Evolutionary conservation across 2,329 filamentous ascomycete genomes (phyloP), one percentile per base, ranked within the genome.

Genomic region (Colletotrichum sp.): DNA sequence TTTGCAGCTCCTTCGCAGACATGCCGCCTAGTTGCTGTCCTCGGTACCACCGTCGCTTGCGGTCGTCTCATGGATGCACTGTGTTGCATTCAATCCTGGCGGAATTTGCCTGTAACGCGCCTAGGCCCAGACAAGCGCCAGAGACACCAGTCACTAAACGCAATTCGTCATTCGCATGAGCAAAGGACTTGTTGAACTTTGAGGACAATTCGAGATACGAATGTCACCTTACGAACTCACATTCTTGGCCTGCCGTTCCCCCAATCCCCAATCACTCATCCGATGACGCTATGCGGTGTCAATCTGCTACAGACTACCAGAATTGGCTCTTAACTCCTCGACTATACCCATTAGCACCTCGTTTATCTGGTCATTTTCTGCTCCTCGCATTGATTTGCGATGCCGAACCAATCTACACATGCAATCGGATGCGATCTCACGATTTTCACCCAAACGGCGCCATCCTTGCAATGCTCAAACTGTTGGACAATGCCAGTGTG

Each of bases 61-160:
- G 21, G 24, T n/a, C n/a, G 30, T 21, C 39, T 52, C 44, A 52
- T 63, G 69, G 57, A 57, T 72, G 63, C 69, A 64, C 69, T 76
- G 69, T 73, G 69, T 69, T 72, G 57, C 57, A 72, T 72, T 59
- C 70, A n/a, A 36, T n/a, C 62, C 68, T 72, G 52, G 28, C 32
- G 24, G 34, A 39, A 62, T 72, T 67, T 72, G 52, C 68, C 52
- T 75, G 72, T 75, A 71, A 72, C 72, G 55, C 68, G 36, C 62
- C 62, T 62, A 63, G 62, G 62, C 36, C 67, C 24, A 62, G 36
- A 67, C 21, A 30, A 63, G 69, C 69, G 32, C 10, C 24, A 21
- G 52, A 32, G 55, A 63, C n/a, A 62, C 59, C 44, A 57, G 39
- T 21, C 52, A 49, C 32, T 55, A 49, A 32, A 18, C 60, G 32